Evolutionary conservation across 495 filamentous ascomycete species (phyloP).

Genomic region (Evansstolkia leycettana): DNA sequence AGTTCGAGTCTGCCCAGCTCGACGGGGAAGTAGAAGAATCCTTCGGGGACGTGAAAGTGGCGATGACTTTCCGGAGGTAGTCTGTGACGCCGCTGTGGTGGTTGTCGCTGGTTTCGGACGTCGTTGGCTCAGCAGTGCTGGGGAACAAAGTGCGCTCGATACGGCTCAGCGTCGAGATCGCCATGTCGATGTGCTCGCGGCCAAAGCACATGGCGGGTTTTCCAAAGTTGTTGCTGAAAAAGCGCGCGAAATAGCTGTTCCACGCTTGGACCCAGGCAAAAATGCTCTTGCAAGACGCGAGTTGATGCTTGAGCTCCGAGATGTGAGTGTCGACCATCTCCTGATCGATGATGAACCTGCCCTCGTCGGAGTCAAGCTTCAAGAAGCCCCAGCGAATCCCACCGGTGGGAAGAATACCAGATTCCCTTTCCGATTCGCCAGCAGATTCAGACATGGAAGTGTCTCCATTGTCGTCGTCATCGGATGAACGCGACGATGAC

Average conservation of each 20-base stretch:
- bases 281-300: constrained; percentile 40
- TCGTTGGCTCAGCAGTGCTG: constrained; percentile 6
- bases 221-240: constrained; percentile 57
- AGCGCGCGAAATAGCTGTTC: constrained; percentile 51
- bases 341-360: constrained; percentile 51
- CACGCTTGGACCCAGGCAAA: constrained; percentile 55
- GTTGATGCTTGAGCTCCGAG: constrained; percentile 45
- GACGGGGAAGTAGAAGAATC: constrained; percentile 54
- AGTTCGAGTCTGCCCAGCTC: constrained; percentile 47
- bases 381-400: constrained; percentile 58
- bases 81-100: constrained; percentile 37
- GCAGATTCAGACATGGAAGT: no score
- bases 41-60: constrained; percentile 50
- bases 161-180: constrained; percentile 43
- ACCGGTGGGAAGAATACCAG: constrained; percentile 32
- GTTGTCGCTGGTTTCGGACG: not conserved
- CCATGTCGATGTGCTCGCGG: constrained; percentile 48
- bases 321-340: constrained; percentile 50
- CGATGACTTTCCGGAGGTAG: constrained; percentile 43
- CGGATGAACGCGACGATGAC: not conserved
- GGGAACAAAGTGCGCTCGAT: constrained; percentile 47
- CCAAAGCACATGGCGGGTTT: constrained; percentile 55
- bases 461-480: no score
- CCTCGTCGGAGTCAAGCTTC: constrained; percentile 39
- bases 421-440: constrained; percentile 1